Evolutionary conservation across 352 stramenopile genomes (phyloP).

Genomic region (Elongisporangium prolatum): DNA sequence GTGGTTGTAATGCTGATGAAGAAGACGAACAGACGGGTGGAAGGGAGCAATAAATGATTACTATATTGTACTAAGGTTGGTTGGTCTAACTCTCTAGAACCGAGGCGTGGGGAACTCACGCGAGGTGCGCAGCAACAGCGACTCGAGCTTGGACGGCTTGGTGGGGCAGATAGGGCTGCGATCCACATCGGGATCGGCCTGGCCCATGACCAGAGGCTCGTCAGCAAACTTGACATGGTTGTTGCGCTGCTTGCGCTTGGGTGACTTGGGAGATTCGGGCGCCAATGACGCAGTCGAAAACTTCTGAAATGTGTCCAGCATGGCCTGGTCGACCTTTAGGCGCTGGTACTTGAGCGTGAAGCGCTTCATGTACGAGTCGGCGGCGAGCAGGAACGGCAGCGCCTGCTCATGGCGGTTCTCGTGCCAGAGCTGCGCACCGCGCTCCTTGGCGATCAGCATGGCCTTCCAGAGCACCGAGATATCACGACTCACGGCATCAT

Average conservation of each 20-base stretch:
- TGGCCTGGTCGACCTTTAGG: conserved; percentile 79
- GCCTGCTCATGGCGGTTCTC: conserved; percentile 83
- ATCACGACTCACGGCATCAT: conserved; percentile 58
- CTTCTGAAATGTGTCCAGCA: conserved; percentile 61
- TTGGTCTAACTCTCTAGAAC: conserved; percentile 35
- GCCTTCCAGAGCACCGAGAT: conserved; percentile 78
- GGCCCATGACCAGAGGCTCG: conserved; percentile 56
- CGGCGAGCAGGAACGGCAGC: conserved; percentile 69
- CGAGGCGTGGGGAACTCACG: conserved; percentile 74
- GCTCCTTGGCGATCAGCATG: conserved; percentile 74
- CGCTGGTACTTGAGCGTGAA: conserved; percentile 87
- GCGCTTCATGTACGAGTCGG: conserved; percentile 87
- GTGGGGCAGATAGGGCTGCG: conserved; percentile 69
- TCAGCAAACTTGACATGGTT: conserved; percentile 65
- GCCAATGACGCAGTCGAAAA: conserved; percentile 3
- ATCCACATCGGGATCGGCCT: conserved; percentile 70
- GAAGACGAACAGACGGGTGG: neutral
- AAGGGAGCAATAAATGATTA: neutral
- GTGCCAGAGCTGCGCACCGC: conserved; percentile 79
- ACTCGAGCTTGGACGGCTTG: conserved; percentile 80
- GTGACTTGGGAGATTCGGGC: conserved; percentile 12
- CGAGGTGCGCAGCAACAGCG: conserved; percentile 74
- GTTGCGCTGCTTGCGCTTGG: conserved; percentile 19
- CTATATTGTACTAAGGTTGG: neutral
- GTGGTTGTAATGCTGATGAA: too few relatives aligned